Conservation (phyloP, 495 filamentous ascomycete species). For the Xanthoparmelia taractica region DNA sequence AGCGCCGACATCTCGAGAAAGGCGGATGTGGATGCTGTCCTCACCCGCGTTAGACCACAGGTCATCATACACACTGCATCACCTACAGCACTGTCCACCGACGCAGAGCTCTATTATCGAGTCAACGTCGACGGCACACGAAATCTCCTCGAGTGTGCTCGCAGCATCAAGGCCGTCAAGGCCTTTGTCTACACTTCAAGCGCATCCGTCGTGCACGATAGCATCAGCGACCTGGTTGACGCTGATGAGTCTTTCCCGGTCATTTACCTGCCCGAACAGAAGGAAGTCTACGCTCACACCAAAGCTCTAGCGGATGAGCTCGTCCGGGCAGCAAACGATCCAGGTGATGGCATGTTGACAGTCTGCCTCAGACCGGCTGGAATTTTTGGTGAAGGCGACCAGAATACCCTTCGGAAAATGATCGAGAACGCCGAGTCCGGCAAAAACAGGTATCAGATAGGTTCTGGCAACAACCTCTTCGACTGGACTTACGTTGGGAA, state of each 20-base stretch:
- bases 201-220: conserved; percentile 32
- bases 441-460: conserved; percentile 27
- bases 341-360: conserved; percentile 26
- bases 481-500: conserved; percentile 33
- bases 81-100: conserved; percentile 18
- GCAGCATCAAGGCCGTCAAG: conserved; percentile 29
- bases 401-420: conserved; percentile 20
- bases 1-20: conserved; percentile 22
- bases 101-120: conserved; percentile 19
- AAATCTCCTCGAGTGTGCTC: conserved; percentile 34
- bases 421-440: conserved; percentile 19
- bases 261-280: conserved; percentile 23
- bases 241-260: conserved; percentile 30
- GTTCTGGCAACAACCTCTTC: conserved; percentile 23
- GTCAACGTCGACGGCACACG: conserved; percentile 41
- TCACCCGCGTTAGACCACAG: conserved; percentile 19
- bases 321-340: conserved; percentile 28
- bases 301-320: conserved; percentile 30
- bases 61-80: conserved; percentile 30
- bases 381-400: conserved; percentile 29
- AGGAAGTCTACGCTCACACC: conserved; percentile 27
- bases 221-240: conserved; percentile 24
- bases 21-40: conserved; percentile 18
- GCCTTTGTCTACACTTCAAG: conserved; percentile 40
- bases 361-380: conserved; percentile 23